These are phyloP conservation scores for Helminthosporium solani DNA, from an alignment of 2,329 filamentous ascomycete species.

Conservation along the genomic window DNA sequence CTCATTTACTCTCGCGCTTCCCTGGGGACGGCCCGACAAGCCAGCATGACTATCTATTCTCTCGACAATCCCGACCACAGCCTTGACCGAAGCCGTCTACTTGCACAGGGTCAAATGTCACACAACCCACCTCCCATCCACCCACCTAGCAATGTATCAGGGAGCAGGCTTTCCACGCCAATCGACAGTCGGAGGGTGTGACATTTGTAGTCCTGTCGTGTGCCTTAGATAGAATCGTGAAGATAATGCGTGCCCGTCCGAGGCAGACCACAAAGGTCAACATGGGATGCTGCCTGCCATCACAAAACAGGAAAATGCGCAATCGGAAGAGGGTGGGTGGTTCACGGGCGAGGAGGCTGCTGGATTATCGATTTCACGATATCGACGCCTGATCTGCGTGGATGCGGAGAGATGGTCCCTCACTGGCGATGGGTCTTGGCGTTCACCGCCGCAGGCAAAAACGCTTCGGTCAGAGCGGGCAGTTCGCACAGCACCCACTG, in stretches of 20 bases:
- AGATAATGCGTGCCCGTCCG: conserved; percentile 2
- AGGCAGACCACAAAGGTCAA: background rate
- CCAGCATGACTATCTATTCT: background rate
- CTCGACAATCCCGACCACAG: background rate
- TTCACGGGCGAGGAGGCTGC: too few relatives aligned
- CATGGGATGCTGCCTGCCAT: background rate
- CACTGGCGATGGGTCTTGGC: conserved; percentile 26
- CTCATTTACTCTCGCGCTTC: background rate
- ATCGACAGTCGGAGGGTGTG: background rate
- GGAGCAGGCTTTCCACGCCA: background rate
- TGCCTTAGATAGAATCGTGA: conserved; percentile 14
- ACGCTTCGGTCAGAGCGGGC: conserved; percentile 26
- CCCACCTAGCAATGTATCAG: background rate
- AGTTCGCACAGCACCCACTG: conserved; percentile 29
- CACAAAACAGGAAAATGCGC: background rate
- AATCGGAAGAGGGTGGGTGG: background rate
- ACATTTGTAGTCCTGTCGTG: background rate
- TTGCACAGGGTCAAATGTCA: background rate
- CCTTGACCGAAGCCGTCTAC: background rate
- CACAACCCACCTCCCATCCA: background rate
- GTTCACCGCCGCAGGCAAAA: conserved; percentile 26
- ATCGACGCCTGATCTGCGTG: conserved; percentile 1
- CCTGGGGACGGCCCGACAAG: background rate
- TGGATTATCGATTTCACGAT: too few relatives aligned
- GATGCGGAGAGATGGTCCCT: background rate